Base-by-base conservation (phyloP, 805 yeast species). In the Spencermartinsiella europaea region DNA sequence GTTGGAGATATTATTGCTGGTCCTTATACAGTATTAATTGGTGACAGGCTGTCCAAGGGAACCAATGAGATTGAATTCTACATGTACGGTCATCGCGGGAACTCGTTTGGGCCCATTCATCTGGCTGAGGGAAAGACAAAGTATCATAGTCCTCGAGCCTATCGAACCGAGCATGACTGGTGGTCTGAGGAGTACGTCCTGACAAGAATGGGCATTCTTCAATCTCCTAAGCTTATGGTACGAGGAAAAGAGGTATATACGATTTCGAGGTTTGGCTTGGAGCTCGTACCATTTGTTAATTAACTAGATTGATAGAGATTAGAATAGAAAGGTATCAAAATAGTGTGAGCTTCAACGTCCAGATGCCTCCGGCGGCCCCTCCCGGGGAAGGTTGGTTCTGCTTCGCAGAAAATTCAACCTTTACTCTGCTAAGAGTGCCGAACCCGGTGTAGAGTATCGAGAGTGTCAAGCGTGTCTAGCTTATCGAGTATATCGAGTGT, bases 151-250 rank as follows among this genome's bases (percentile, higher is more conserved):
- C 40, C 40, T 37, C 22, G 17, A 22, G 17, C 40, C 7, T 37
- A 37, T 19, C 40, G 40, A 37, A 37, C 40, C 7, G 40, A 37
- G 22, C 40, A 37, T 19, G 40, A 37, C 21, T 37, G 40, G 40
- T 37, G 40, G 40, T 37, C 40, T 15, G 40, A 37, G 7, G 40
- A 37, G 14, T 37, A 37, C 19, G 40, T 16, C n/a, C 21, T 37
- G n/a, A 14, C 17, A 10, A 12, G 10, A 10, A 14, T 37, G 40
- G 40, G 40, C 19, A 12, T 37, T 15, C 17, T 37, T n/a, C 40
- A 37, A 22, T 4, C n/a, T 16, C 40, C 40, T 17, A 15, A 21
- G 21, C 21, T 37, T 20, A 37, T 37, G 40, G 17, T 17, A 12
- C 17, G 21, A 37, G 40, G 40, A 5, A 37, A 37, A n/a, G 40